Base-by-base conservation (phyloP, 176 grass and related monocot species). In the Panicum miliaceum region DNA sequence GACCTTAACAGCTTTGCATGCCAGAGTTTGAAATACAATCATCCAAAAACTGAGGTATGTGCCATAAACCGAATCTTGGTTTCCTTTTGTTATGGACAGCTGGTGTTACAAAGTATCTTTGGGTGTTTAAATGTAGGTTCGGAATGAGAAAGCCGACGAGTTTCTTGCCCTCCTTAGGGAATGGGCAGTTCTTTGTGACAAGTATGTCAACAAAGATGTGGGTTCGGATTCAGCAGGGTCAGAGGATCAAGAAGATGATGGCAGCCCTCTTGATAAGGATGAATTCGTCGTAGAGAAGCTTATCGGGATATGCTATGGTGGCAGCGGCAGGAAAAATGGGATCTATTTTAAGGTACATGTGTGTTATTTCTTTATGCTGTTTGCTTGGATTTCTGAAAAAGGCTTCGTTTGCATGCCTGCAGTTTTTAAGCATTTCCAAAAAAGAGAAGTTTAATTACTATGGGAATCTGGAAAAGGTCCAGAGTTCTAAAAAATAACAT, bases 11-110 rank as follows among this genome's bases (percentile, higher is more conserved):
- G 48, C 0, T 78, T 67, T 84, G 93, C 93, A 0, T 98, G 93
- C 5, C 81, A 98, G 13, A 95, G 96, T 42, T 75, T 98, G 4
- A 91, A 95, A 38, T 88, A 79, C 20, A 98, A 98, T 57, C 96
- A 98, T 72, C 93, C 91, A 5, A 41, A 47, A 22, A 98, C 96
- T 11, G 85, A 98, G 87, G 96, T 98, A 68, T 7, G 37, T 10
- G 22, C 62, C 48, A 9, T 45, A 22, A 68, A 59, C 18, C 71
- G 19, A 14, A 53, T 42, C 61, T 66, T 58, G 14, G 15, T 15
- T 59, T 78, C 47, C 8, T 0, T 73, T 63, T 48, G 42, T 84
- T 80, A 22, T 14, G 42, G 40, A 64, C 5, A 16, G 8, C 19
- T 52, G 36, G 3, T 50, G 23, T 4, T 58, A 37, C 3, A 25